These are phyloP conservation scores for Penicillium sp. DNA, from an alignment of 2,329 filamentous ascomycete genomes.

Conservation along the genomic window DNA sequence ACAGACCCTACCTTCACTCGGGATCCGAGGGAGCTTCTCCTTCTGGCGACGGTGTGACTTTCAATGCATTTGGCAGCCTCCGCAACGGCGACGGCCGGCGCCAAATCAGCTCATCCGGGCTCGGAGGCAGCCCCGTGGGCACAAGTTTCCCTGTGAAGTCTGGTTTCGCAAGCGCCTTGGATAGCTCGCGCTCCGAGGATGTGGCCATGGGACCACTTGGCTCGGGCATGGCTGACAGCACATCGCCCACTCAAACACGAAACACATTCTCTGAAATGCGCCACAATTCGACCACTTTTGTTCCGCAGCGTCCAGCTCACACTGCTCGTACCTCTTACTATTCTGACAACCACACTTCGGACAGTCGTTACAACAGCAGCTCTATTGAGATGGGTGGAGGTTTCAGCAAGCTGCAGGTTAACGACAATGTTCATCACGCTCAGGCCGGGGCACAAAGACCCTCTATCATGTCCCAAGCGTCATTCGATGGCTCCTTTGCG, in stretches of 20 bases:
- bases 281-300: conserved; percentile 31
- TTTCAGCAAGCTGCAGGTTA: conserved; percentile 33
- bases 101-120: conserved; percentile 28
- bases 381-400: conserved; percentile 28
- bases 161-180: conserved; percentile 25
- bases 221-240: conserved; percentile 24
- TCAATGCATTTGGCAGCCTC: conserved; percentile 27
- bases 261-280: conserved; percentile 29
- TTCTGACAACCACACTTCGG: conserved; percentile 33
- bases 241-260: conserved; percentile 22
- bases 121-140: conserved; percentile 27
- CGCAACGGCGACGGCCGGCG: conserved; percentile 31
- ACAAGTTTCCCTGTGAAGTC: conserved; percentile 28
- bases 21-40: conserved; percentile 30
- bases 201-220: conserved; percentile 26
- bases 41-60: conserved; percentile 28
- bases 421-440: conserved; percentile 30
- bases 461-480: conserved; percentile 28
- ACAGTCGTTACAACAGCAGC: conserved; percentile 23
- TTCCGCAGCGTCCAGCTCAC: conserved; percentile 30
- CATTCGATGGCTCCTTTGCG: conserved; percentile 44
- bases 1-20: conserved; percentile 31
- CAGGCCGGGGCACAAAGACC: conserved; percentile 25
- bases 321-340: conserved; percentile 36
- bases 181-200: conserved; percentile 27